A percentile compares a stretch with the other conserved stretches of the same genome.
phyloP scores from a whole-genome alignment of 129 eudicot species.

The carrot (Daucus carota) region DH1_v3.0 NC_030381.2:39657001-39657500 shows the following conservation, averaged over 20 bases:
- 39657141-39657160: neutral
- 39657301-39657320: constrained; percentile 3
- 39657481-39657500: neutral
- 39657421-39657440: neutral
- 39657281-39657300: constrained; percentile 1
- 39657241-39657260: neutral
- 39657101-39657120: neutral
- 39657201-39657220: neutral
- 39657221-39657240: constrained; percentile 4
- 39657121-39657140: constrained; percentile 1
- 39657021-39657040: constrained; percentile 2
- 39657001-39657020: neutral
- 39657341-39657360: constrained; percentile 7
- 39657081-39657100: neutral
- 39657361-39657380: neutral
- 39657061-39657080: neutral
- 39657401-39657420: neutral
- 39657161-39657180: neutral
- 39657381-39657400: neutral
- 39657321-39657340: neutral
- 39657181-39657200: neutral
- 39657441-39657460: neutral
- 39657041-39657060: neutral
- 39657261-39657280: constrained; percentile 1
- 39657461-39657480: neutral